Conservation (phyloP, 169 alveolate genomes). For the Babesia caballi region DNA sequence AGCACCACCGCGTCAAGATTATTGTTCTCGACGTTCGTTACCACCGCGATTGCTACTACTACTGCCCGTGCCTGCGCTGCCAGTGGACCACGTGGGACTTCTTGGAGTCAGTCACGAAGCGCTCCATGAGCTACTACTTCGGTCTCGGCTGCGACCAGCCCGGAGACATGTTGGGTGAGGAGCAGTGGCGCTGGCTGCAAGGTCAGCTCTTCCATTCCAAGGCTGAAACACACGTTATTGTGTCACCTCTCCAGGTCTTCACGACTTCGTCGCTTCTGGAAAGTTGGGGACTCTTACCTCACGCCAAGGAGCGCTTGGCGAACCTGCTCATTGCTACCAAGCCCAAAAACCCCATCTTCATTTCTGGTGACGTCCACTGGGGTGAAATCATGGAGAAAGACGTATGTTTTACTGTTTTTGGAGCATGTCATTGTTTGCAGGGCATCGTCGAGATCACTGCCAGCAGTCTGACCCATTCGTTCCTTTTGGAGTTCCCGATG, state of each 20-base stretch:
- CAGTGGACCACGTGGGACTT: slow-evolving; percentile 1
- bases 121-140: slow-evolving; percentile 57
- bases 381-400: slow-evolving; percentile 64
- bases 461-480: slow-evolving; percentile 61
- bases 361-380: slow-evolving; percentile 85
- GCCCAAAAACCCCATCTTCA: slow-evolving; percentile 76
- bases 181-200: slow-evolving; percentile 89
- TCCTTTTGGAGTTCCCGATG: background rate
- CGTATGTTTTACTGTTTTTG: slow-evolving; percentile 16
- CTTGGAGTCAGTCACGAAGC: slow-evolving; percentile 20
- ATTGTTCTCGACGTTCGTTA: slow-evolving; percentile 78
- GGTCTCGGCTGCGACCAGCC: slow-evolving; percentile 69
- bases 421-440: background rate
- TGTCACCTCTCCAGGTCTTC: slow-evolving; percentile 85
- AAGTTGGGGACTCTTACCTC: slow-evolving; percentile 82
- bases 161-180: slow-evolving; percentile 86
- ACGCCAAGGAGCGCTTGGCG: slow-evolving; percentile 69
- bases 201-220: slow-evolving; percentile 80
- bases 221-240: slow-evolving; percentile 79
- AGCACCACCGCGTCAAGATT: slow-evolving; percentile 71
- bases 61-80: slow-evolving; percentile 65
- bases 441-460: slow-evolving; percentile 59
- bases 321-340: slow-evolving; percentile 66
- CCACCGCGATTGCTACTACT: slow-evolving; percentile 72
- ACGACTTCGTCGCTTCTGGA: slow-evolving; percentile 66